phyloP scores from a whole-genome alignment of 192 early-diverging fungal species.

The Phycomyces blakesleeanus region DNA sequence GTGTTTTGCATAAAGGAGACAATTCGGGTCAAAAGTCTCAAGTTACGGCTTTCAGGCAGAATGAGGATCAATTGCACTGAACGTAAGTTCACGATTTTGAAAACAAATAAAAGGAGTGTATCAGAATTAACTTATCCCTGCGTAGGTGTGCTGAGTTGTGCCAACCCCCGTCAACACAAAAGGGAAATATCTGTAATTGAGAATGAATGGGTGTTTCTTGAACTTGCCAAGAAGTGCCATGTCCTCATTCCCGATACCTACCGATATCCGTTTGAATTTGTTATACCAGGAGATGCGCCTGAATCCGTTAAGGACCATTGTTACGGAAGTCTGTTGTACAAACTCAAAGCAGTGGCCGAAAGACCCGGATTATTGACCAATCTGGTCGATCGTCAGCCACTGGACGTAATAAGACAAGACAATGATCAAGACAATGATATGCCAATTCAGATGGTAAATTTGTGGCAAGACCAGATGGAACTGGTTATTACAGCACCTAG shows the following conservation, averaged over 20 bases:
- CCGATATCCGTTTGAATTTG: slow-evolving; percentile 52
- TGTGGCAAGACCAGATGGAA: slow-evolving; percentile 51
- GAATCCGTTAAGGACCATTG: slow-evolving; percentile 49
- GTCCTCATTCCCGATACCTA: slow-evolving; percentile 34
- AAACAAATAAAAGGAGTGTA: background rate
- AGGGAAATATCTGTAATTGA: slow-evolving; percentile 40
- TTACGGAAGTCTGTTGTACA: slow-evolving; percentile 47
- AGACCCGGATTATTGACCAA: slow-evolving; percentile 51
- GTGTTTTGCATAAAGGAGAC: slow-evolving; percentile 43
- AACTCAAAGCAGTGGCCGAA: slow-evolving; percentile 48
- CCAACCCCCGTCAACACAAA: slow-evolving; percentile 11
- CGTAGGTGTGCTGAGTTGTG: too few species aligned
- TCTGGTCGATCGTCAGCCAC: slow-evolving; percentile 20
- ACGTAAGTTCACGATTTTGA: slow-evolving; percentile 13
- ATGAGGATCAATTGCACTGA: slow-evolving; percentile 47
- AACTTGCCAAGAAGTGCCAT: slow-evolving; percentile 33
- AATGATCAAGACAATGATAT: slow-evolving; percentile 18
- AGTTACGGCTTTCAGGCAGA: slow-evolving; percentile 47
- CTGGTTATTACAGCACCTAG: slow-evolving; percentile 51
- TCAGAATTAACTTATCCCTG: background rate
- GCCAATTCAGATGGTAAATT: slow-evolving; percentile 45
- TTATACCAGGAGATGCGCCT: slow-evolving; percentile 52
- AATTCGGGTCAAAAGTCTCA: slow-evolving; percentile 47
- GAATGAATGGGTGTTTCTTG: slow-evolving; percentile 57
- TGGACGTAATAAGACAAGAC: slow-evolving; percentile 45